These are phyloP conservation scores for Colletotrichum cuscutae DNA, from an alignment of 2,329 filamentous ascomycete genomes.

Conservation along the genomic window DNA sequence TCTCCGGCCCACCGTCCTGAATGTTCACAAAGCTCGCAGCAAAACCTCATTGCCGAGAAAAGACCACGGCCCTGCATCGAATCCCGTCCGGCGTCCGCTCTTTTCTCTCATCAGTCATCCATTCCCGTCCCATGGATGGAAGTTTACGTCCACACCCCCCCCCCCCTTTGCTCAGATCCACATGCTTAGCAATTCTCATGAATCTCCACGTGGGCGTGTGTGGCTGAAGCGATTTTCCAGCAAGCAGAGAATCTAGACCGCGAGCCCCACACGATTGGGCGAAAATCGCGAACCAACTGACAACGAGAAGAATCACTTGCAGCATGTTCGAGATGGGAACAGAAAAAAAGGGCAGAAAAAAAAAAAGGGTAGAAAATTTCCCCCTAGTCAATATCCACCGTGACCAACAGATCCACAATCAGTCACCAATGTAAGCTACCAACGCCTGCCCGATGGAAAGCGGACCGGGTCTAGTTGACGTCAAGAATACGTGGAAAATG, in stretches of 20 bases:
- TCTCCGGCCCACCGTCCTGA: not conserved
- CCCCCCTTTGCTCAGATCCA: not conserved
- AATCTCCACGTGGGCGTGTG: slow-evolving; percentile 20
- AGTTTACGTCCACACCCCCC: not conserved
- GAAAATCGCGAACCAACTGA: slow-evolving; percentile 3
- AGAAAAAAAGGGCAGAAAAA: not conserved
- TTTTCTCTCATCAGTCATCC: not conserved
- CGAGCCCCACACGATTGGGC: not conserved
- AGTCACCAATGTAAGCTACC: not conserved
- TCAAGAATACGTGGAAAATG: slow-evolving; percentile 3
- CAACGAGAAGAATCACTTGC: not conserved
- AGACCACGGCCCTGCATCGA: not conserved
- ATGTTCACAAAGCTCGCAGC: too few species aligned
- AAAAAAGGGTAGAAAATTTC: slow-evolving; percentile 7
- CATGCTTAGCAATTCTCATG: not conserved
- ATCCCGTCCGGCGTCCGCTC: not conserved
- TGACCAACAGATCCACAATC: not conserved
- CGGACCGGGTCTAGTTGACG: slow-evolving; percentile 11
- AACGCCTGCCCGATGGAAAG: not conserved
- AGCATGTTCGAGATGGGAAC: not conserved
- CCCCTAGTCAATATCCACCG: slow-evolving; percentile 11
- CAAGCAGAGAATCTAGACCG: not conserved
- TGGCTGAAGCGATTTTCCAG: not conserved
- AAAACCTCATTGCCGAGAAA: not conserved
- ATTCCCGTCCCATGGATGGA: not conserved